phyloP scores from a whole-genome alignment of 2,329 filamentous ascomycete species.

The Ophiostoma angusticollis region DNA sequence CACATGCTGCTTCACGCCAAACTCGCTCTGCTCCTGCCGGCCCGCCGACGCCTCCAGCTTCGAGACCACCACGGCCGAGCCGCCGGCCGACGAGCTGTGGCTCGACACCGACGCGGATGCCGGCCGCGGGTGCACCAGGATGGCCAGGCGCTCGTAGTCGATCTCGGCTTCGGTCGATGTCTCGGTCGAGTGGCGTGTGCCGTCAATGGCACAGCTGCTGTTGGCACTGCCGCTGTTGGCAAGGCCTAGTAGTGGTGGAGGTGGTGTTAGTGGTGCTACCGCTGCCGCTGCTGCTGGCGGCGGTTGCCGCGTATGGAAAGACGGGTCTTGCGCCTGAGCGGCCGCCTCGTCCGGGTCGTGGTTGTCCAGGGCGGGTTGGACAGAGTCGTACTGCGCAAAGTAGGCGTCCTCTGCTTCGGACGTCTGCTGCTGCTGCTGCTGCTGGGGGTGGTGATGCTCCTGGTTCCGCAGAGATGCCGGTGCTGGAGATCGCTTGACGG shows the following conservation, averaged over 20 bases:
- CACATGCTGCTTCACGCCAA: slow-evolving; percentile 68
- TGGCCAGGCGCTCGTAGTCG: slow-evolving; percentile 25
- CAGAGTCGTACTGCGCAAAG: slow-evolving; percentile 62
- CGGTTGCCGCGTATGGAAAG: too few species aligned
- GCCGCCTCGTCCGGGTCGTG: slow-evolving; percentile 62
- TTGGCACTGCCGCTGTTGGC: too few species aligned
- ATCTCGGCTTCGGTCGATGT: slow-evolving; percentile 24
- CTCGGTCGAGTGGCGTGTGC: slow-evolving; percentile 18
- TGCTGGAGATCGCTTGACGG: slow-evolving; percentile 48
- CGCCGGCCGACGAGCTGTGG: slow-evolving; percentile 34
- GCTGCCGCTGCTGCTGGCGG: too few species aligned
- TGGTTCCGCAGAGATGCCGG: slow-evolving; percentile 25
- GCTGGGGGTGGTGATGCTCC: slow-evolving; percentile 4
- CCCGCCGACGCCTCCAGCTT: slow-evolving; percentile 44
- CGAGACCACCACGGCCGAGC: slow-evolving; percentile 43
- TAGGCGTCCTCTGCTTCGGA: slow-evolving; percentile 53
- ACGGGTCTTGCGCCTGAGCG: slow-evolving; percentile 16
- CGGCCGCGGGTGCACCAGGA: slow-evolving; percentile 43
- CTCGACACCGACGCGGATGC: slow-evolving; percentile 45
- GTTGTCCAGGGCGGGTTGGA: slow-evolving; percentile 69
- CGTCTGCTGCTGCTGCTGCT: slow-evolving; percentile 13
- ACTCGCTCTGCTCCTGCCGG: slow-evolving; percentile 50
- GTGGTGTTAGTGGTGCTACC: too few species aligned
- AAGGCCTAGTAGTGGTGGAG: too few species aligned
- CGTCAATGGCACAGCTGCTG: too few species aligned